Evolutionary conservation across 2,329 filamentous ascomycete species (phyloP).

Genomic region (Ophiocordyceps camponoti-saundersi): DNA sequence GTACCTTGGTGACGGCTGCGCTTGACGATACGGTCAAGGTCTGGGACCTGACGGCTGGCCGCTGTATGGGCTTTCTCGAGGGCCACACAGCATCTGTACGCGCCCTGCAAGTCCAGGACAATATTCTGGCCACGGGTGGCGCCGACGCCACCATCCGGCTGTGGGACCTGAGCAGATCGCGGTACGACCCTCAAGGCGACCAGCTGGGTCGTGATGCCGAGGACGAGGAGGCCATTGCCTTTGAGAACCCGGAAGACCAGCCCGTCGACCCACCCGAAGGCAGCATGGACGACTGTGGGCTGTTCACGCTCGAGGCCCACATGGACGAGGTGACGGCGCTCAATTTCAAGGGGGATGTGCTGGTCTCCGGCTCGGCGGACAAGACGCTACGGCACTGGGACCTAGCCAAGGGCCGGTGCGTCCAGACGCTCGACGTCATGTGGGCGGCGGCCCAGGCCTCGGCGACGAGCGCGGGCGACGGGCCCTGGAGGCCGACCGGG

Average conservation of each 20-base stretch:
- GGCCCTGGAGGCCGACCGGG: constrained; percentile 56
- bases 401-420: constrained; percentile 87
- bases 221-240: constrained; percentile 52
- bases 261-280: constrained; percentile 55
- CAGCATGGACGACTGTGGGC: constrained; percentile 73
- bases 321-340: constrained; percentile 89
- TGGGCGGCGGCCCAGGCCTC: constrained; percentile 92
- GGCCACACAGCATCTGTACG: constrained; percentile 91
- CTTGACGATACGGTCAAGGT: constrained; percentile 88
- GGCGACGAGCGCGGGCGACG: constrained; percentile 42
- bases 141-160: constrained; percentile 87
- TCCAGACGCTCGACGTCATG: constrained; percentile 92
- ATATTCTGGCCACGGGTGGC: constrained; percentile 84
- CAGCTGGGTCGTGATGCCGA: constrained; percentile 41
- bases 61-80: constrained; percentile 81
- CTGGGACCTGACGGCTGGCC: constrained; percentile 88
- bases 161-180: constrained; percentile 85
- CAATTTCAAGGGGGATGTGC: constrained; percentile 72
- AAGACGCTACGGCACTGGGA: constrained; percentile 98
- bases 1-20: constrained; percentile 81
- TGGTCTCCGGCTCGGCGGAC: constrained; percentile 91
- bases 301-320: constrained; percentile 81
- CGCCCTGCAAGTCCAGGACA: constrained; percentile 85
- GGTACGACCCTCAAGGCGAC: constrained; percentile 57
- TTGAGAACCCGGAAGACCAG: constrained; percentile 52